Base-by-base conservation (phyloP, 306 rosid genomes). In the Prunus mume region DNA sequence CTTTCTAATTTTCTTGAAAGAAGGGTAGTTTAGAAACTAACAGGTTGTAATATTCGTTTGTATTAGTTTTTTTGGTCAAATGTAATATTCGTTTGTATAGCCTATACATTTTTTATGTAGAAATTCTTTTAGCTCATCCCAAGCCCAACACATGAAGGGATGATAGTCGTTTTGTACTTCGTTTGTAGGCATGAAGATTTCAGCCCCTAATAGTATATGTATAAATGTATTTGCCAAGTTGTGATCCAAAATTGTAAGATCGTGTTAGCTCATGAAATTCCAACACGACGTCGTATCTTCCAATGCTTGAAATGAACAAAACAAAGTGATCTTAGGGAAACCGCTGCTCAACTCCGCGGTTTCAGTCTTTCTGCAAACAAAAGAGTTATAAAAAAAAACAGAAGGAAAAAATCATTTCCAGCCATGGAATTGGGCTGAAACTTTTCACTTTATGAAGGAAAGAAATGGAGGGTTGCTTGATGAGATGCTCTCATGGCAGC, bases 401-500 rank as follows among this genome's bases (percentile, higher is more conserved):
- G 43, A 34, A 38, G 9, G 8, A 7, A 8, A 38, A 6, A 38
- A 4, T 38, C 43, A 6, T 38, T 38, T 38, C 54, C 54, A 49
- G 18, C 14, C 54, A 13, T 49, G 54, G 54, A 13, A 13, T 49
- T 49, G 54, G 54, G 54, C 18, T 3, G 54, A 49, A 18, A 12
- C 18, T 13, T 15, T 49, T 8, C 43, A 15, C 25, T 25, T 25
- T 17, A 25, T 11, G 41, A 72, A 41, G 41, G 12, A 9, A 52
- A 9, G 76, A 1, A 56, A 89, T 89, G 98, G 90, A 85, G 28
- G 78, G 74, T 28, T 41, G 77, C 25, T 8, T 86, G 71, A 72
- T 72, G 84, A 88, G 85, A 81, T 91, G 89, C 83, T 81, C 89
- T 57, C 77, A 49, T 20, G 30, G 81, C 71, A 83, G 83, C 13